These are phyloP conservation scores for Neopestalotiopsis sp. DNA, from an alignment of 2,329 filamentous ascomycete species.

Conservation along the genomic window DNA sequence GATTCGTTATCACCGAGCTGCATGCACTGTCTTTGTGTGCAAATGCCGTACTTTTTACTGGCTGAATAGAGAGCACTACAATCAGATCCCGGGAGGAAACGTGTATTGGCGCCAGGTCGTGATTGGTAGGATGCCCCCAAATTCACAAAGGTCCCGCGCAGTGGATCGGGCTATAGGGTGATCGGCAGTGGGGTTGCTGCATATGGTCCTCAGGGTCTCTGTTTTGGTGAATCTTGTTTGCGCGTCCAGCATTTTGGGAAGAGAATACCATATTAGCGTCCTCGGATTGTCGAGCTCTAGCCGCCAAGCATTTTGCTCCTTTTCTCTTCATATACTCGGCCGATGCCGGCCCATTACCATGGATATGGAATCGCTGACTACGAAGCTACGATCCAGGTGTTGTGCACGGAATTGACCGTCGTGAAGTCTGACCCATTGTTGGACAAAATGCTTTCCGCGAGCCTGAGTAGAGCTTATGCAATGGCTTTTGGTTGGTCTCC, in stretches of 20 bases:
- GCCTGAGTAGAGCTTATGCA: too few relatives aligned
- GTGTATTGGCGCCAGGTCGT: not conserved
- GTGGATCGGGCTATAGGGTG: slow-evolving; percentile 11
- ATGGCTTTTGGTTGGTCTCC: too few relatives aligned
- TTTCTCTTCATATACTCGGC: not conserved
- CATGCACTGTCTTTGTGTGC: not conserved
- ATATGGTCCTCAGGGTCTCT: not conserved
- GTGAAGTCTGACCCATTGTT: too few relatives aligned
- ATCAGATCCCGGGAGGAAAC: not conserved
- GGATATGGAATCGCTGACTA: not conserved
- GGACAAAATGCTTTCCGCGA: too few relatives aligned
- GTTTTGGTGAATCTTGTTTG: not conserved
- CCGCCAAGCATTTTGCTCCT: too few relatives aligned
- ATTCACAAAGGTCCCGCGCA: not conserved
- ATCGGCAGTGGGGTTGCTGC: slow-evolving; percentile 9
- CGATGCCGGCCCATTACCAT: not conserved
- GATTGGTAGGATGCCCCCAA: slow-evolving; percentile 3
- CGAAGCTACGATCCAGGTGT: not conserved
- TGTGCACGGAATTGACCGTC: too few relatives aligned
- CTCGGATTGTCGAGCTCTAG: too few relatives aligned
- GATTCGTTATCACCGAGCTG: not conserved
- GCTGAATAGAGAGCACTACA: not conserved
- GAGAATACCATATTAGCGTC: too few relatives aligned
- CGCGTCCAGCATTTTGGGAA: not conserved
- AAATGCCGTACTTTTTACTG: not conserved